A percentile compares a stretch with the other conserved stretches of the same genome.
Conservation (phyloP, 106 monocot genomes). For the Dendrobium catenatum region DNA sequence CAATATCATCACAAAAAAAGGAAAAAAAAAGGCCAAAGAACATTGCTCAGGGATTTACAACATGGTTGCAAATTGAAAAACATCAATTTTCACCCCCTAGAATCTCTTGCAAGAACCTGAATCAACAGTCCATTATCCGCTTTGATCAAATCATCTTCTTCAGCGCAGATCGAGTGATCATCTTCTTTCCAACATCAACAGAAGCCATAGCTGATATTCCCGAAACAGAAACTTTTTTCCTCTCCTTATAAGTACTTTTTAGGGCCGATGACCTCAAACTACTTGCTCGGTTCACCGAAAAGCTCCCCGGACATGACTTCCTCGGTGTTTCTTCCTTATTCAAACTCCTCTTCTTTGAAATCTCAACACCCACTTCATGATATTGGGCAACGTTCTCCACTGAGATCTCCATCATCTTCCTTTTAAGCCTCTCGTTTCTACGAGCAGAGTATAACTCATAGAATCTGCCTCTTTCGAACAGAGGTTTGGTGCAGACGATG, state of each 20-base stretch:
- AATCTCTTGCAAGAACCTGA: neutral
- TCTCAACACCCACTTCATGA: conserved; percentile 35
- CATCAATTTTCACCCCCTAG: neutral
- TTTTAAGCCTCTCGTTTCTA: conserved; percentile 64
- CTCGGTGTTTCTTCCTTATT: conserved; percentile 27
- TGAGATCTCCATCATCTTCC: conserved; percentile 17
- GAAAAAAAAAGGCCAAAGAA: no score
- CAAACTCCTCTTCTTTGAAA: conserved; percentile 24
- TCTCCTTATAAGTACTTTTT: conserved; percentile 34
- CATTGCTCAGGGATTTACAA: no score
- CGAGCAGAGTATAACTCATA: conserved; percentile 56
- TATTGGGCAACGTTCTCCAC: conserved; percentile 29
- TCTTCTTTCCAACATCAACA: conserved; percentile 9
- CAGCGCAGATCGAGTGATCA: conserved; percentile 9
- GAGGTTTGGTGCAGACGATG: conserved; percentile 7
- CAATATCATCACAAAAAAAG: no score
- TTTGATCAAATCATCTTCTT: neutral
- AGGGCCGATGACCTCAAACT: conserved; percentile 31
- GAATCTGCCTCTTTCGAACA: conserved; percentile 58
- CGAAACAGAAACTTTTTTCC: conserved; percentile 18
- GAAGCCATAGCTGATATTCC: neutral
- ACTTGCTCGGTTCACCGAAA: conserved; percentile 19
- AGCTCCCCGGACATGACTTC: conserved; percentile 38
- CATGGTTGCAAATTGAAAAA: neutral
- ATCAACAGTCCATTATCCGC: neutral